Evolutionary conservation across 306 rosid species (phyloP), one percentile per base, ranked within the genome.

Genomic region (Trifolium fragiferum): DNA sequence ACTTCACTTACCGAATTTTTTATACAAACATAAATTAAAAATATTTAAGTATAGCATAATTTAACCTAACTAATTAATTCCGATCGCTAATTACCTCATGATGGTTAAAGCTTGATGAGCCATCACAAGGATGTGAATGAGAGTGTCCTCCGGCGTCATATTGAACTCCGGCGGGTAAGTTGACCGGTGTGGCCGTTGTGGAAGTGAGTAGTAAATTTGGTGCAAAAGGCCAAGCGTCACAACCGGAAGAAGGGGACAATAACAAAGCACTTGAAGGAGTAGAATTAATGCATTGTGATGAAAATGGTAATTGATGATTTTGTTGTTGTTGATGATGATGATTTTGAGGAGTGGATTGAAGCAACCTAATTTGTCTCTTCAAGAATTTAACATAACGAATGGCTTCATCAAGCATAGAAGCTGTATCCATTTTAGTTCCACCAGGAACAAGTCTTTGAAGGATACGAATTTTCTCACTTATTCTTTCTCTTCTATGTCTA

Each of bases 401-500:
- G 68, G 98, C 98, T 85, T 94, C 98, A 44, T 94, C 97, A 0
- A 94, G 76, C 98, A 94, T 94, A 41, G 98, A 88, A 57, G 98
- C 97, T 0, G 97, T 94, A 89, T 94, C 97, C 96, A 94, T 87
- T 74, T 91, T 91, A 4, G 98, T 88, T 11, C 98, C 98, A 0
- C 98, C 97, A 2, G 98, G 98, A 30, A 94, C 97, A 4, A 94
- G 97, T 78, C 94, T 82, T 21, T 91, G 98, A 8, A 94, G 94
- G 78, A 94, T 90, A 7, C 97, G 84, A 41, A 91, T 88, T 46
- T 89, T 90, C 84, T 94, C 96, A 21, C 98, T 94, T 20, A 94
- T 94, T 80, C 94, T 86, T 83, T 94, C 98, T 54, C 98, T 63
- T 32, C 98, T 53, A 72, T 84, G 97, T 43, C 98, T 90, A 1